Percentiles rank a stretch among this genome's conserved stretches.
These are phyloP conservation scores for Cantharellus cinnabarinus DNA, from an alignment of 768 basidiomycete species.

Conservation along the genomic window DNA sequence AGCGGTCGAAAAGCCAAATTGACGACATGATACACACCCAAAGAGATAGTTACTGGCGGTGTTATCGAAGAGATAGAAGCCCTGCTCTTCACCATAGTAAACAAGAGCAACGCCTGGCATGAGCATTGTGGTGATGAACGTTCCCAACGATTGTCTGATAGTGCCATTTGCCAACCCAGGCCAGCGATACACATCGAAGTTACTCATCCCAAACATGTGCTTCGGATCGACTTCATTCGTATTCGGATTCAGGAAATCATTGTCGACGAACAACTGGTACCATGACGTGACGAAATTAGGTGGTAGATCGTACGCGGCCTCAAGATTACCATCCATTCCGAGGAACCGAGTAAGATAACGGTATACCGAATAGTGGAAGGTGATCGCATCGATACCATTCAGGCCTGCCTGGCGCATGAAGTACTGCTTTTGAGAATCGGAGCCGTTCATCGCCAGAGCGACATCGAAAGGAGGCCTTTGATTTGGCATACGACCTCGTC, in stretches of 20 bases:
- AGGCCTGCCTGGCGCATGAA: constrained; percentile 51
- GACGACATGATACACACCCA: constrained; percentile 28
- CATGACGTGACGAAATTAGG: constrained; percentile 73
- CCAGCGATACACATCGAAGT: constrained; percentile 92
- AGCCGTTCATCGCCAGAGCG: constrained; percentile 61
- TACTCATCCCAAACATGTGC: constrained; percentile 84
- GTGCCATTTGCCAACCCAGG: constrained; percentile 73
- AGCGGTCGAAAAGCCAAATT: not conserved
- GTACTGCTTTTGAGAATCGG: constrained; percentile 39
- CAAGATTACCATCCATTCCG: constrained; percentile 89
- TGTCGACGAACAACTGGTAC: constrained; percentile 77
- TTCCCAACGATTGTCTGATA: constrained; percentile 49
- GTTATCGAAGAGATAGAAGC: constrained; percentile 68
- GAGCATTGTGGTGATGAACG: constrained; percentile 58
- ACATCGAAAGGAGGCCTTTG: constrained; percentile 17
- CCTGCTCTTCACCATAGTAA: constrained; percentile 84
- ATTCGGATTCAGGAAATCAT: constrained; percentile 64
- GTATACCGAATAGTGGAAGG: constrained; percentile 91
- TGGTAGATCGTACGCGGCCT: constrained; percentile 71
- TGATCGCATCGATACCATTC: constrained; percentile 53
- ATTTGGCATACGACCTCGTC: constrained; percentile 68
- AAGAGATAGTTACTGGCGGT: constrained; percentile 85
- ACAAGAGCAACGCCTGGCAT: constrained; percentile 80
- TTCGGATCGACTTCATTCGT: constrained; percentile 51
- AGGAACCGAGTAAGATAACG: constrained; percentile 71